A percentile compares a stretch with the other conserved stretches of the same genome.
These are phyloP conservation scores for Prunus padus DNA, from an alignment of 306 rosid species.

Conservation along the genomic window DNA sequence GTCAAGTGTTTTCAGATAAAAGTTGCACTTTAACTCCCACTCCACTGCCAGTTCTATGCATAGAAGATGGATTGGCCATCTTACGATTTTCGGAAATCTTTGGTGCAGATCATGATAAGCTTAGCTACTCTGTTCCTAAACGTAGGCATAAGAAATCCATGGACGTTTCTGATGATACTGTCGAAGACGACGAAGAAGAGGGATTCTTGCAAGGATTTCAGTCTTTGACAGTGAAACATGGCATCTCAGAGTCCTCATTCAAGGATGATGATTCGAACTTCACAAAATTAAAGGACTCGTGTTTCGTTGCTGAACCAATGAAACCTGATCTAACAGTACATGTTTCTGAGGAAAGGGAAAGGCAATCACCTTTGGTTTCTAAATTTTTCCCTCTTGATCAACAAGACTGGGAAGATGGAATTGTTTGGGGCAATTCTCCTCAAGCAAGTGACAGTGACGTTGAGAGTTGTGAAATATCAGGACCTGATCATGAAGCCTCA, in stretches of 20 bases:
- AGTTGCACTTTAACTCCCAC: conserved; percentile 17
- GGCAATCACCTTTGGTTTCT: conserved; percentile 31
- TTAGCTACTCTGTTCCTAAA: conserved; percentile 45
- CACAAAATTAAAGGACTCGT: conserved; percentile 49
- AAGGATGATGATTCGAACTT: conserved; percentile 47
- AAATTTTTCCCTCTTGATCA: conserved; percentile 75
- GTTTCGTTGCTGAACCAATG: conserved; percentile 69
- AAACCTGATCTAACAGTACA: conserved; percentile 35
- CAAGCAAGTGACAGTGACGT: conserved; percentile 36
- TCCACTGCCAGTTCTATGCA: conserved; percentile 69
- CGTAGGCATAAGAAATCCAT: conserved; percentile 47
- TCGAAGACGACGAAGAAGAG: conserved; percentile 83
- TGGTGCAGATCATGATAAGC: conserved; percentile 26
- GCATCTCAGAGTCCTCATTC: conserved; percentile 27
- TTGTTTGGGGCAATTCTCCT: conserved; percentile 81
- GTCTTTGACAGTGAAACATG: conserved; percentile 35
- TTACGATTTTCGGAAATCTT: conserved; percentile 84
- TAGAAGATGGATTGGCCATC: conserved; percentile 66
- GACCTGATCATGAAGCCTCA: conserved; percentile 32
- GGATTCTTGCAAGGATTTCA: conserved; percentile 54
- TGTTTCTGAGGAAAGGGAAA: conserved; percentile 27
- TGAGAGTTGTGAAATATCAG: conserved; percentile 53
- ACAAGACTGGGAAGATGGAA: conserved; percentile 77
- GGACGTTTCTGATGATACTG: conserved; percentile 45
- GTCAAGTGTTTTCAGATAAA: conserved; percentile 40